These are phyloP conservation scores for Suillus lakei DNA, from an alignment of 768 basidiomycete species.

Conservation along the genomic window DNA sequence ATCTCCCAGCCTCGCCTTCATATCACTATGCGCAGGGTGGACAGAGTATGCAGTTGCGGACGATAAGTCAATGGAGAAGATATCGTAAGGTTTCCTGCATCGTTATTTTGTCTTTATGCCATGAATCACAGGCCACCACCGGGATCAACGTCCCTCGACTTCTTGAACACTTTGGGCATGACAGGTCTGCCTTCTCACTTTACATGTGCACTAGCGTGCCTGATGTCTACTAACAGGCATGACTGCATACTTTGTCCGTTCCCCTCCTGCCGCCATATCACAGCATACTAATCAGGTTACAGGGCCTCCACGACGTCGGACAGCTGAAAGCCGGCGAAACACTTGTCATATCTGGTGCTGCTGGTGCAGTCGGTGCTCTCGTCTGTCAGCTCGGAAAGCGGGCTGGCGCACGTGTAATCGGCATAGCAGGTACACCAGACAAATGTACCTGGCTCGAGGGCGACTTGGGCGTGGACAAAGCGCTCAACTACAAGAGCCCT, in stretches of 20 bases:
- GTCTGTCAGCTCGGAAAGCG: conserved; percentile 86
- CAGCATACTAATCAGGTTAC: conserved; percentile 9
- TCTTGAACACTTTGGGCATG: conserved; percentile 77
- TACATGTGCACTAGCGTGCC: background rate
- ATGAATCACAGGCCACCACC: conserved; percentile 49
- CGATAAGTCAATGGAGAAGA: conserved; percentile 53
- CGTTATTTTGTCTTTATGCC: background rate
- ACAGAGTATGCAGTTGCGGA: conserved; percentile 71
- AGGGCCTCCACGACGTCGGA: conserved; percentile 86
- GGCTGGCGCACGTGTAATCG: conserved; percentile 81
- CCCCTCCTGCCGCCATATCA: background rate
- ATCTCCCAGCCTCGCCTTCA: background rate
- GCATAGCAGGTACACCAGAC: conserved; percentile 82
- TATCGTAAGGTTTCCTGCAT: conserved; percentile 51
- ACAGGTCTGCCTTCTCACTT: conserved; percentile 53
- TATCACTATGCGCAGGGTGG: conserved; percentile 63
- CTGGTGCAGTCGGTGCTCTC: conserved; percentile 86
- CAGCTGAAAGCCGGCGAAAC: conserved; percentile 84
- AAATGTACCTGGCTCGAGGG: conserved; percentile 88
- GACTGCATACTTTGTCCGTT: conserved; percentile 87
- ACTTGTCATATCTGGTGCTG: conserved; percentile 87
- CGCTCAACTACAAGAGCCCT: conserved; percentile 85
- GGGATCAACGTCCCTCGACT: conserved; percentile 74
- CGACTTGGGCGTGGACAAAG: conserved; percentile 82
- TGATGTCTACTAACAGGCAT: conserved; percentile 52